A percentile compares a stretch with the other conserved stretches of the same genome.
Conservation (phyloP, 75 land plant species). For the Pinus albicaulis region DNA sequence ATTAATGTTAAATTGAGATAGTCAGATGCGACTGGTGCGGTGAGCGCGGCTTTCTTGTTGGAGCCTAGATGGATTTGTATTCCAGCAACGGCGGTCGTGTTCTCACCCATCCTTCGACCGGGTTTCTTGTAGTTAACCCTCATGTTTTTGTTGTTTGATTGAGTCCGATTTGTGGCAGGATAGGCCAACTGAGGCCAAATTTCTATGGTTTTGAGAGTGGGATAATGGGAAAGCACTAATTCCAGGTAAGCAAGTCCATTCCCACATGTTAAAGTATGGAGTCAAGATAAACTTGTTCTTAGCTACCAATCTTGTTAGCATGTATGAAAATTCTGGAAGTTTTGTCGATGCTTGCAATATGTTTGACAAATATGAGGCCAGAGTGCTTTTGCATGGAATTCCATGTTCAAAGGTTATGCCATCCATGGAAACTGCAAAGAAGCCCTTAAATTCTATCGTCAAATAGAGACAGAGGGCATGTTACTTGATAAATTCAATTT, state of each 20-base stretch:
- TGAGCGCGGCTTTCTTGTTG: too few species aligned
- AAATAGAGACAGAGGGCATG: background rate
- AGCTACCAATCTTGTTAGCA: slow-evolving; percentile 5
- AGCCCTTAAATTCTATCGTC: background rate
- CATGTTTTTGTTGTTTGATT: too few species aligned
- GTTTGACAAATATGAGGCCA: background rate
- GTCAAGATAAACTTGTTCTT: background rate
- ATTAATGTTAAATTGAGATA: too few species aligned
- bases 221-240: background rate
- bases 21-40: too few species aligned
- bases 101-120: too few species aligned
- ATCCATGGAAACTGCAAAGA: slow-evolving; percentile 3
- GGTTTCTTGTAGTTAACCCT: too few species aligned
- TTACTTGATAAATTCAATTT: slow-evolving; percentile 4
- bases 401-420: slow-evolving; percentile 6
- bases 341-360: slow-evolving; percentile 6
- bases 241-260: slow-evolving; percentile 4
- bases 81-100: too few species aligned
- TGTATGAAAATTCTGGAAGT: slow-evolving; percentile 13
- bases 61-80: too few species aligned
- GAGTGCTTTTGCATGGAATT: slow-evolving; percentile 7
- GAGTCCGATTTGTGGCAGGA: too few species aligned
- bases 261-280: background rate
- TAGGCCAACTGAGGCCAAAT: too few species aligned
- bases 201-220: too few species aligned